Base-by-base conservation (phyloP, 768 basidiomycete genomes). In the Leccinellum albellum region DNA sequence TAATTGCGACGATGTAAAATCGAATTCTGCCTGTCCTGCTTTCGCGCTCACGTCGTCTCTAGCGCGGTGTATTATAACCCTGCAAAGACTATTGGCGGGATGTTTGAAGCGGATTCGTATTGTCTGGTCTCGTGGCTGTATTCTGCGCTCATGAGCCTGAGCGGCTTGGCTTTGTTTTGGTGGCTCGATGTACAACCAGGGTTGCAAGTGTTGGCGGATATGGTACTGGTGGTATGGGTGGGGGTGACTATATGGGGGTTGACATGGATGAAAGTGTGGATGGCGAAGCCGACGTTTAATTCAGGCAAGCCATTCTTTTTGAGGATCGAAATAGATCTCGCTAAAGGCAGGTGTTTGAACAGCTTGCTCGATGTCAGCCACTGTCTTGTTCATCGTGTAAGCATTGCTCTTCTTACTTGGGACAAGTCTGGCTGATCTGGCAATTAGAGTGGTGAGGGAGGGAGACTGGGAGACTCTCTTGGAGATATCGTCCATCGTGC, bases 241-340 rank as follows among this genome's bases (percentile, higher is more conserved):
- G 94, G 91, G 4, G 63, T 91, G 3, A 85, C 88, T 21, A 89
- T 96, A 80, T 87, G 86, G 50, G 67, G 80, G 4, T 70, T 98
- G 17, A 92, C 94, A 1, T 98, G 91, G 89, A 83, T 87, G 74
- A 98, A 98, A 71, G 82, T 90, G 2, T 92, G 88, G 86, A 92
- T 98, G 81, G 80, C 77, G 12, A 94, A 88, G 66, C 91, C 92
- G 2, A 86, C 88, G 20, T 97, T 94, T 65, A 93, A 93, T 64
- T 88, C 91, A n/a, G 91, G 90, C 84, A 66, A 58, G 76, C 1
- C 7, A 5, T 21, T 24, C 3, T 24, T 65, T 26, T 9, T 42
- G 2, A 23, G 3, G 5, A 17, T 15, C 8, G 2, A 4, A 29
- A 47, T 13, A 20, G 31, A 4, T 24, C 49, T 26, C 5, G 26